Evolutionary conservation across 306 rosid species (phyloP), one percentile per base, ranked within the genome.

Genomic region (Dalbergia cultrata): DNA sequence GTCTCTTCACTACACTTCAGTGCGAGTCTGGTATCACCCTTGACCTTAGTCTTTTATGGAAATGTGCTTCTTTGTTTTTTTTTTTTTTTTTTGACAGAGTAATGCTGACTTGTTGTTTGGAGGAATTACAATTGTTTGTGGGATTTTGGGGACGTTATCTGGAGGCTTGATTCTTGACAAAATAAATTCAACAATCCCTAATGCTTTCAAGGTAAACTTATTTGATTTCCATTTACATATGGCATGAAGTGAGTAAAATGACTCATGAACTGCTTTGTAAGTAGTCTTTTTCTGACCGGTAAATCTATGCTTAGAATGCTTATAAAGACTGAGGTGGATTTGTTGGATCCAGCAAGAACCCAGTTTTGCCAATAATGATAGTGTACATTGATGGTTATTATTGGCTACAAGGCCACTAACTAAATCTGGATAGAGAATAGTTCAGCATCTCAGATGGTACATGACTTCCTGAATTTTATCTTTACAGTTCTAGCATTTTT

Each of bases 121-220:
- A 84, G 97, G 93, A 61, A 76, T 95, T 52, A 95, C 99, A 37
- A 79, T 95, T 35, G 65, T 93, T 54, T 93, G 97, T 78, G 99
- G 99, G 79, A 81, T 95, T 77, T 31, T 93, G 50, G 99, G 99
- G 70, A 90, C 99, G 11, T 67, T 95, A 74, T 74, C 89, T 60
- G 99, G 99, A 88, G 99, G 99, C 75, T 72, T 87, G 70, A 70
- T 95, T 77, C 97, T 95, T 68, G 99, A 95, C 85, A 86, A 75
- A 82, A 90, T 95, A 77, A 64, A 11, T 72, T 90, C 97, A 72
- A 87, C 97, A 43, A 89, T 95, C 82, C 62, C 97, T 58, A 95
- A 95, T 22, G 87, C 96, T 74, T 95, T 95, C 84, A 93, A 91
- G 97, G 99, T 95, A 79, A 44, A 86, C 61, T 85, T 49, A 57